These are phyloP conservation scores for Alternaria alternata DNA, from an alignment of 2,329 filamentous ascomycete species.

Conservation along the genomic window DNA sequence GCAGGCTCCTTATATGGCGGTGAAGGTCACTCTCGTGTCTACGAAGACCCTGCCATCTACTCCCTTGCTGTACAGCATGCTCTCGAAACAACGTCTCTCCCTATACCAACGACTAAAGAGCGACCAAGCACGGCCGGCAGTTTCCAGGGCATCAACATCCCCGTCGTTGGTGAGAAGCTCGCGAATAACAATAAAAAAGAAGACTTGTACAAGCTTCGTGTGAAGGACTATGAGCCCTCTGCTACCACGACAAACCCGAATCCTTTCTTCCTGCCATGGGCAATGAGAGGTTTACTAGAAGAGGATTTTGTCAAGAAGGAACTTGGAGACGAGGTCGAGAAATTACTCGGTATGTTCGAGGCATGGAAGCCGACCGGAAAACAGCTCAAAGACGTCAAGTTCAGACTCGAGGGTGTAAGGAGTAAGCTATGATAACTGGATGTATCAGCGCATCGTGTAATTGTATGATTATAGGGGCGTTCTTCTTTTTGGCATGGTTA, in stretches of 20 bases:
- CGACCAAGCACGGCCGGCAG: slow-evolving; percentile 32
- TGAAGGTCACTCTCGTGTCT: slow-evolving; percentile 91
- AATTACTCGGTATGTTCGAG: slow-evolving; percentile 87
- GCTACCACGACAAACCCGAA: slow-evolving; percentile 63
- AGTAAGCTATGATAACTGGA: slow-evolving; percentile 70
- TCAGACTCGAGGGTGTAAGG: slow-evolving; percentile 86
- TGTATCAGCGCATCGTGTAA: background rate
- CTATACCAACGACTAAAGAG: slow-evolving; percentile 27
- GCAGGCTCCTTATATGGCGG: slow-evolving; percentile 91
- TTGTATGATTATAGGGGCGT: background rate
- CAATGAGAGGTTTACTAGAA: slow-evolving; percentile 90
- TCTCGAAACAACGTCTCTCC: slow-evolving; percentile 56
- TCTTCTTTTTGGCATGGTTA: background rate
- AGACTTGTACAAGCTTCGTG: slow-evolving; percentile 39
- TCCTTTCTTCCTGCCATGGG: slow-evolving; percentile 92
- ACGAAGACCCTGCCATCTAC: slow-evolving; percentile 89
- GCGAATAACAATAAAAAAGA: slow-evolving; percentile 17
- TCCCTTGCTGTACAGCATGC: slow-evolving; percentile 62
- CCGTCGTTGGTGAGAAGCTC: slow-evolving; percentile 37
- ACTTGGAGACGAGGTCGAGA: slow-evolving; percentile 76
- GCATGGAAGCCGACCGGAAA: slow-evolving; percentile 92
- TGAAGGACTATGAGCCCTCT: slow-evolving; percentile 45
- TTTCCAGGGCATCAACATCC: slow-evolving; percentile 44
- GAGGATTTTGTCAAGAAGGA: slow-evolving; percentile 89
- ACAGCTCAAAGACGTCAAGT: slow-evolving; percentile 94